Evolutionary conservation across 352 stramenopile species (phyloP), one percentile per base, ranked within the genome.

Genomic region (Phytophthora parvispora): DNA sequence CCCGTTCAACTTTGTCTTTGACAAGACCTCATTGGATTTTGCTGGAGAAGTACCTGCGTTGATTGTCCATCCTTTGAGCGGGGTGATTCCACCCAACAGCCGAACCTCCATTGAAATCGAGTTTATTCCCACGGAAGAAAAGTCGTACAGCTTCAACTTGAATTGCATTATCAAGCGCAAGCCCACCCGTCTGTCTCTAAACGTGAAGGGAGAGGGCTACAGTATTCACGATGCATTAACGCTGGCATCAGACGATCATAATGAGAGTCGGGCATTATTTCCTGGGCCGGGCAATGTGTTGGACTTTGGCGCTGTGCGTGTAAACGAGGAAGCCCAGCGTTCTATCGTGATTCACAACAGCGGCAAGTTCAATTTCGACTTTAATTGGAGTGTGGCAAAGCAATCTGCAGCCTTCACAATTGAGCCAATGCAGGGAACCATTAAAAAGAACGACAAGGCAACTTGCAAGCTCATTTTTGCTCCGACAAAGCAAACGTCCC

Each of bases 351-450:
- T 99, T 48, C 75, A 94, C 48, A 99, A 99, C 72, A 82, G 72
- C 2, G 96, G 96, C 34, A 99, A 99, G 64, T 99, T 98, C 72
- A 98, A 97, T 69, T 98, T 99, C 67, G 95, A 99, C 43, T 99
- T 98, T 61, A 84, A 85, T 27, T 98, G 94, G 85, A 89, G 57
- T 56, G 69, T 83, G 40, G 50, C 59, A 9, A 81, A 79, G 52
- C 69, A 77, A n/a, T 64, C 75, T 9, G 48, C 84, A 6, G 75
- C 77, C 22, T 66, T 96, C 13, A 67, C 65, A 4, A 85, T 96
- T 64, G 83, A 95, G 31, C 88, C 91, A 10, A 80, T 82, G 55
- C 77, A 92, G 15, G 93, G 94, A 4, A 97, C 85, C 0, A 91
- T 98, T 20, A 93, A 92, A 61, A 95, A 97, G 65, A 96, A 91